Evolutionary conservation across 1,284 basidiomycete species (phyloP).

Genomic region (Boletus smithii): DNA sequence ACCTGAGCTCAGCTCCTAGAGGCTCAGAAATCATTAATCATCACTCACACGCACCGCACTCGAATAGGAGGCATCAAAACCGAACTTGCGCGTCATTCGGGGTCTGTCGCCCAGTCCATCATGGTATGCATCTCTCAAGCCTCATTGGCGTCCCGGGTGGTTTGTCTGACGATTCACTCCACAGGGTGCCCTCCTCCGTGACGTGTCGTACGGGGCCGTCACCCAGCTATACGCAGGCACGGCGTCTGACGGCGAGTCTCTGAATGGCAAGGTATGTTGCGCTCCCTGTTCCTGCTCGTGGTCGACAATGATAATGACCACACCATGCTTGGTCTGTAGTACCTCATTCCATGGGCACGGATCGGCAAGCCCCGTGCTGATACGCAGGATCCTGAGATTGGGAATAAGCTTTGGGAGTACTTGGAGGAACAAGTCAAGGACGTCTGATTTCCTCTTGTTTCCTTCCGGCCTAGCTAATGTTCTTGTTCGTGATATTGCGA

Average conservation of each 20-base stretch:
- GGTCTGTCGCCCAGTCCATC: too few species aligned
- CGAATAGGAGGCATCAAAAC: constrained; percentile 24
- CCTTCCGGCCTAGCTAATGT: not conserved
- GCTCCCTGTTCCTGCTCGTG: not conserved
- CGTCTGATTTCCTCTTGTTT: constrained; percentile 6
- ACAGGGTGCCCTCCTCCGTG: constrained; percentile 18
- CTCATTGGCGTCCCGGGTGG: not conserved
- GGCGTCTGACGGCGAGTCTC: constrained; percentile 36
- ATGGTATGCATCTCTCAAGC: too few species aligned
- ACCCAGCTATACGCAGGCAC: constrained; percentile 56
- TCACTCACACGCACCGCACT: not conserved
- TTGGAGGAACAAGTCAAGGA: constrained; percentile 41
- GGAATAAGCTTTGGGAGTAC: constrained; percentile 39
- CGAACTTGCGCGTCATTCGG: constrained; percentile 27
- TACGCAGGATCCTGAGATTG: constrained; percentile 35
- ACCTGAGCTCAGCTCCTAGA: too few species aligned
- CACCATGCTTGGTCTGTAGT: constrained; percentile 32
- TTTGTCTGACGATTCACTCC: not conserved
- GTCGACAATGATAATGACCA: not conserved
- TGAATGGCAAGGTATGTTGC: constrained; percentile 45
- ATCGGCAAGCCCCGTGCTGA: constrained; percentile 26
- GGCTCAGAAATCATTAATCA: not conserved
- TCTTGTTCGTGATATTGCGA: not conserved
- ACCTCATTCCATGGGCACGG: constrained; percentile 46
- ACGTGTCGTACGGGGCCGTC: constrained; percentile 42